These are phyloP conservation scores for Cyanophora paradoxa DNA, from an alignment of 78 protist species.

Conservation along the genomic window DNA sequence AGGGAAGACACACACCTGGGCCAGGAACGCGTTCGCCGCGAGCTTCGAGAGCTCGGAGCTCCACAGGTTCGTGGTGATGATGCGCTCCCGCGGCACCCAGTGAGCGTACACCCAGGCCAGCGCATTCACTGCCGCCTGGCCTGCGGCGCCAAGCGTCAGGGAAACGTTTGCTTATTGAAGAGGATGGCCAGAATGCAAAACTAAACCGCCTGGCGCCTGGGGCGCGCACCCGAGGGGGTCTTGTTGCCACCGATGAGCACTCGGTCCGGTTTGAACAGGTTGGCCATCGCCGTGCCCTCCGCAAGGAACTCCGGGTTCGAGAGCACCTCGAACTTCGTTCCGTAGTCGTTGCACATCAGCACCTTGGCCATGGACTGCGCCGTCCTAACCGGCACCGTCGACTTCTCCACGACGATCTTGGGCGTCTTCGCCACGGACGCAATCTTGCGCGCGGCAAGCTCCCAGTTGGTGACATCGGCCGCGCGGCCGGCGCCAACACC, in stretches of 20 bases:
- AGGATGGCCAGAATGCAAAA: too few relatives aligned
- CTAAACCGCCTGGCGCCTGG: too few relatives aligned
- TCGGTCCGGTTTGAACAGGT: slow-evolving; percentile 83
- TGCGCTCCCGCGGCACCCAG: slow-evolving; percentile 66
- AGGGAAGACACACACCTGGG: slow-evolving; percentile 19
- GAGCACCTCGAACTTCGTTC: slow-evolving; percentile 45
- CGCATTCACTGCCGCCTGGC: slow-evolving; percentile 42
- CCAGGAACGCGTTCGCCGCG: slow-evolving; percentile 91
- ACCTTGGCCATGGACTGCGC: slow-evolving; percentile 32
- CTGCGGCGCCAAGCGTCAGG: background rate
- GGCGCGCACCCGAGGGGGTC: too few relatives aligned
- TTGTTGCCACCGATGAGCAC: slow-evolving; percentile 88
- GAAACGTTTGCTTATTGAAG: too few relatives aligned
- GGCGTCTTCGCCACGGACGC: background rate
- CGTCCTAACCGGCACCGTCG: slow-evolving; percentile 81
- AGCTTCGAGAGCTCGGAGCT: slow-evolving; percentile 87
- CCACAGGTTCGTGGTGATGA: slow-evolving; percentile 63
- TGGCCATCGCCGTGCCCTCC: slow-evolving; percentile 85
- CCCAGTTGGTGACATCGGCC: slow-evolving; percentile 64
- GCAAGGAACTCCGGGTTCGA: slow-evolving; percentile 94
- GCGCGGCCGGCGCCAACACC: slow-evolving; percentile 74
- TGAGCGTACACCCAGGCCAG: slow-evolving; percentile 64
- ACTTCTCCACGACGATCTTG: slow-evolving; percentile 85
- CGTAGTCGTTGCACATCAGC: background rate
- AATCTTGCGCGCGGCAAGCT: slow-evolving; percentile 39